Percentiles rank a stretch among this genome's conserved stretches.
These are phyloP conservation scores for Ambrosiella xylebori DNA, from an alignment of 2,329 filamentous ascomycete species.

Conservation along the genomic window DNA sequence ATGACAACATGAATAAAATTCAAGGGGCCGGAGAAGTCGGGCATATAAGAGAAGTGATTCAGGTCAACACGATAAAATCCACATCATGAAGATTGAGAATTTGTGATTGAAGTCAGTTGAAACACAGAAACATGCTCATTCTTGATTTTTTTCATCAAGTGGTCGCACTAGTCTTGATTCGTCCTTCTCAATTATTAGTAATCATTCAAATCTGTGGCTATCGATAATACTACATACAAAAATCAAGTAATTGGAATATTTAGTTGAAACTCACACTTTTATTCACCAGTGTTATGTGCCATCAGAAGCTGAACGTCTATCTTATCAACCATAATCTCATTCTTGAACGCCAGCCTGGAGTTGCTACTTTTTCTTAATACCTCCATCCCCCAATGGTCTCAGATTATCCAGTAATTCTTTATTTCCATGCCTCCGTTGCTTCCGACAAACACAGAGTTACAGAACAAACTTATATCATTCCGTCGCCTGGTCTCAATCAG, in stretches of 20 bases:
- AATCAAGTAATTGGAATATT: not conserved
- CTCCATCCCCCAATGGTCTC: not conserved
- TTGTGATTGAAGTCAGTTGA: not conserved
- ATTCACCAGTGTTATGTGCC: slow-evolving; percentile 12
- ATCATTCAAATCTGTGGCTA: no score
- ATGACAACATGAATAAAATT: not conserved
- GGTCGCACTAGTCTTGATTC: no score
- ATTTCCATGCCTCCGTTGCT: not conserved
- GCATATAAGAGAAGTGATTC: not conserved
- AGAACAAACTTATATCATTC: no score
- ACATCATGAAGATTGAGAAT: not conserved
- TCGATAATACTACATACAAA: not conserved
- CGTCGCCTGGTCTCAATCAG: no score
- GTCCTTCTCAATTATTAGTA: no score
- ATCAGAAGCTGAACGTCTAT: not conserved
- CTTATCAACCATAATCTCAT: not conserved
- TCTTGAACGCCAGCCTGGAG: not conserved
- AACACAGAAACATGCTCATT: not conserved
- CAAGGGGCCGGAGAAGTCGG: not conserved
- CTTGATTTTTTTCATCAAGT: not conserved
- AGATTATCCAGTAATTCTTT: not conserved
- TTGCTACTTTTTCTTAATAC: slow-evolving; percentile 1
- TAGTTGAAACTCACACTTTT: not conserved
- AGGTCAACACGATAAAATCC: not conserved
- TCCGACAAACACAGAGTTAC: no score